phyloP scores from a whole-genome alignment of 208 protist species.

The Hexamita inflata region DNA sequence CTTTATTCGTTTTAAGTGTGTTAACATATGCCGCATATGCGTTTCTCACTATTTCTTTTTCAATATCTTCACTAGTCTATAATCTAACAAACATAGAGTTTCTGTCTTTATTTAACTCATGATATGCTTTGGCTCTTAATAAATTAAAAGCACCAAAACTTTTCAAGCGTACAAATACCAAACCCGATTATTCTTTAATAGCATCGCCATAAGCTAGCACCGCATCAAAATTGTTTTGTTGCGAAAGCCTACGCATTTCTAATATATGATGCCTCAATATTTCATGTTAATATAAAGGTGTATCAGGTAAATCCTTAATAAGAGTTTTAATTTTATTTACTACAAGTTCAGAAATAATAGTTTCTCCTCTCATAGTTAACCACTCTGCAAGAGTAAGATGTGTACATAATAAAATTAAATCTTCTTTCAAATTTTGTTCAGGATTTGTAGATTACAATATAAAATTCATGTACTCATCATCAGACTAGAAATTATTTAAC shows the following conservation, averaged over 20 bases:
- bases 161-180: background rate
- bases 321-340: background rate
- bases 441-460: background rate
- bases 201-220: background rate
- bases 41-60: background rate
- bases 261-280: background rate
- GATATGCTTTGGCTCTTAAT: background rate
- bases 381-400: background rate
- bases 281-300: background rate
- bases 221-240: background rate
- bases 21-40: background rate
- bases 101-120: background rate
- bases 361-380: background rate
- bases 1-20: background rate
- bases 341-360: background rate
- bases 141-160: background rate
- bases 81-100: background rate
- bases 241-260: background rate
- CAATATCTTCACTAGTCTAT: background rate
- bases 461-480: background rate
- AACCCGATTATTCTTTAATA: background rate
- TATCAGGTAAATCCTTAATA: background rate
- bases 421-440: background rate
- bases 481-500: background rate
- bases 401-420: background rate